Percentiles rank a stretch among this genome's conserved stretches.
These are phyloP conservation scores for Tuber borchii DNA, from an alignment of 495 filamentous ascomycete genomes.

Conservation along the genomic window DNA sequence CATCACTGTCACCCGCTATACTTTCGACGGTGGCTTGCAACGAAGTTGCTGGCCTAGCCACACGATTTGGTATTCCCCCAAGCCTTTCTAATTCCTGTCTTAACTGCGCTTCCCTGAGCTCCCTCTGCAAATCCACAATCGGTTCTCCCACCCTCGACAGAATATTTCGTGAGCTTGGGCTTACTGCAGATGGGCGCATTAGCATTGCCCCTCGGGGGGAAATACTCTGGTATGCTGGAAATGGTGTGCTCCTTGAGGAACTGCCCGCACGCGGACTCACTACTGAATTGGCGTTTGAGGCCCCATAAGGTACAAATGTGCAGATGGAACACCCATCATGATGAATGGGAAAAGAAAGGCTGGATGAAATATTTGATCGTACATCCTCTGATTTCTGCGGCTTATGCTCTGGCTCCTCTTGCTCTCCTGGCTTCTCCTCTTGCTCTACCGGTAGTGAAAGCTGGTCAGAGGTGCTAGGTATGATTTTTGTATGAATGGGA, in stretches of 20 bases:
- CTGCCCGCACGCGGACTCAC: not conserved
- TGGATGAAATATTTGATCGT: not conserved
- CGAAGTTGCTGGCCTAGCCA: not conserved
- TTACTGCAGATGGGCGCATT: not conserved
- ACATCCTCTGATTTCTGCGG: not conserved
- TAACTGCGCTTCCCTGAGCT: not conserved
- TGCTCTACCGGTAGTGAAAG: not conserved
- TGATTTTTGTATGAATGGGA: not conserved
- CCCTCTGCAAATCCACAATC: not conserved
- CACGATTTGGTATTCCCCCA: not conserved
- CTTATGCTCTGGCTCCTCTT: not conserved
- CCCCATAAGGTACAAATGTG: not conserved
- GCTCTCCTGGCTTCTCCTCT: not conserved
- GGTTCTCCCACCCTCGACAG: not conserved
- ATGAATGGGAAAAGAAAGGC: not conserved
- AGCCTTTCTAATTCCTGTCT: not conserved
- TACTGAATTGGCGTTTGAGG: not conserved
- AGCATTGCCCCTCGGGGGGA: not conserved
- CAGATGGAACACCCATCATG: not conserved
- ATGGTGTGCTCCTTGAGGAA: not conserved
- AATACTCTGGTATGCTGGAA: not conserved
- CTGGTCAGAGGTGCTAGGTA: not conserved
- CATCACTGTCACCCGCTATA: conserved; percentile 19
- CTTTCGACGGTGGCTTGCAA: conserved; percentile 24
- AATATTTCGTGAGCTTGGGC: not conserved